Base-by-base conservation (phyloP, 176 grass and related monocot species). In the Panicum miliaceum region DNA sequence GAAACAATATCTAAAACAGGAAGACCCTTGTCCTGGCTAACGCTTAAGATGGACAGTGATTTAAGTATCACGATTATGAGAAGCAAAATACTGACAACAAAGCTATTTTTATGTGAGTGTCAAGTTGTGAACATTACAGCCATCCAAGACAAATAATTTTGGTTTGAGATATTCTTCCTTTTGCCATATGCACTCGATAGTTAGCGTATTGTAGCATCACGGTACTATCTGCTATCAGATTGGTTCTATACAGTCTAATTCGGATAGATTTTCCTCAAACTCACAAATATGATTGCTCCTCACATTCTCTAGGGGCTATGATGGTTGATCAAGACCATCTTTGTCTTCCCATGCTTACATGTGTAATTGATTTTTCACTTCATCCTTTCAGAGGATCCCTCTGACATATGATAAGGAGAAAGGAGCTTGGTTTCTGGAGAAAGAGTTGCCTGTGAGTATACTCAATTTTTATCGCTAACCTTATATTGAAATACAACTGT, bases 341-440 rank as follows among this genome's bases (percentile, higher is more conserved):
- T 2, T 0, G 4, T 20, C 12, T 54, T 47, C 23, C 32, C 5
- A 43, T 83, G 19, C 19, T 50, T n/a, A 74, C 50, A 27, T 34
- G 38, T 43, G 8, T 82, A 71, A 29, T 68, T 82, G 36, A 20
- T 19, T 43, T 43, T 71, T 4, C 8, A 20, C 6, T 27, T 75
- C 10, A 45, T 58, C 51, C 37, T 70, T 58, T 19, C 87, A 97
- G 94, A 94, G 47, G 81, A 85, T 90, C 26, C 94, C 92, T 77
- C 82, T 97, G 76, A 69, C 72, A 69, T 94, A 84, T 67, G 54
- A 97, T 75, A 46, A 85, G 26, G 90, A 90, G 66, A 85, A 87
- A 87, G 73, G 88, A 61, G 60, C 76, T 82, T 97, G 94, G 94
- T 85, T 86, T 94, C 85, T 94, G 58, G 87, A 90, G 86, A 97